Conservation (phyloP, 148 eudicot genomes). For the Amaranthus palmeri region DNA sequence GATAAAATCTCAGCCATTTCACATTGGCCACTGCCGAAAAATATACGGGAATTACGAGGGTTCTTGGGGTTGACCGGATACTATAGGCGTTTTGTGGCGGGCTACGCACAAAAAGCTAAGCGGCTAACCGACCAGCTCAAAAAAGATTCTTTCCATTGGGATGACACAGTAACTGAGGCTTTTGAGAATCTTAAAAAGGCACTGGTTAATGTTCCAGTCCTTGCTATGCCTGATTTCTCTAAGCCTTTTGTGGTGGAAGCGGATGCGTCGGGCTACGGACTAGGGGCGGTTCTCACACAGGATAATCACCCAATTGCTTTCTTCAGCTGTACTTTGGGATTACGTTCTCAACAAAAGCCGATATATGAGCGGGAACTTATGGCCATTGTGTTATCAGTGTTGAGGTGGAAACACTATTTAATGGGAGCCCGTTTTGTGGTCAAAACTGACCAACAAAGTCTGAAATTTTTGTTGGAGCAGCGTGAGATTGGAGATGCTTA, state of each 20-base stretch:
- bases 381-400: neutral
- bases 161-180: too few relatives aligned
- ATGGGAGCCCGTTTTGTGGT: neutral
- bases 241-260: neutral
- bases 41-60: neutral
- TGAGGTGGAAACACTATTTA: neutral
- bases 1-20: neutral
- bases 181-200: too few relatives aligned
- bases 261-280: neutral
- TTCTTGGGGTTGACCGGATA: neutral
- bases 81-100: neutral
- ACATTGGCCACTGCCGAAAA: neutral
- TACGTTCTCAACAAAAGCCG: neutral
- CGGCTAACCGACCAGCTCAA: neutral
- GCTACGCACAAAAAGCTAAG: neutral
- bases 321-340: neutral
- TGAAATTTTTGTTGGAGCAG: neutral
- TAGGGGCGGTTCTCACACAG: neutral
- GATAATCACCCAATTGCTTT: neutral
- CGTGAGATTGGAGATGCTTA: neutral
- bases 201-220: neutral
- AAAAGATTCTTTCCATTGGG: neutral
- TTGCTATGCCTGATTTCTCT: neutral
- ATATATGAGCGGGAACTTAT: neutral
- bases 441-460: neutral